phyloP scores from a whole-genome alignment of 768 basidiomycete genomes.

The Lactifluus piperatus region DNA sequence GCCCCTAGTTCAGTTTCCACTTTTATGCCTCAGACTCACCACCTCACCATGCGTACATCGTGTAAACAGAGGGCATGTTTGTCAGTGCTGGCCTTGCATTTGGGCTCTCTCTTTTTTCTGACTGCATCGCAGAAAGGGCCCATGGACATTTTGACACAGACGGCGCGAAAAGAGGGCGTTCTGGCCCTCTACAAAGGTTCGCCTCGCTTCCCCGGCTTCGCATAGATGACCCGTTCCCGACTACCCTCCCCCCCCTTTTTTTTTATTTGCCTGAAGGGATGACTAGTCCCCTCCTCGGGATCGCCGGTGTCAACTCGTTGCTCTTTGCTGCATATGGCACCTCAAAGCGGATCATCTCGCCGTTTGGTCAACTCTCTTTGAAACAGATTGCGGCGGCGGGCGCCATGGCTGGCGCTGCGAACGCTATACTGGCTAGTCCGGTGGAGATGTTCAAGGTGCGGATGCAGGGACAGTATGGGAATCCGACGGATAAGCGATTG shows the following conservation, averaged over 20 bases:
- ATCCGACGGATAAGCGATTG: slow-evolving; percentile 67
- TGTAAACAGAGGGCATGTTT: slow-evolving; percentile 71
- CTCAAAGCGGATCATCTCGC: slow-evolving; percentile 76
- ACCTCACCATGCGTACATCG: neutral
- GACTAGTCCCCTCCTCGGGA: slow-evolving; percentile 84
- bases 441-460: slow-evolving; percentile 98
- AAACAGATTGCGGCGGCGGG: slow-evolving; percentile 79
- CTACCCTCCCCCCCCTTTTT: neutral
- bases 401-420: slow-evolving; percentile 85
- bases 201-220: slow-evolving; percentile 1
- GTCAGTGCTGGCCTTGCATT: slow-evolving; percentile 38
- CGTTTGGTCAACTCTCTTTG: slow-evolving; percentile 77
- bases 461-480: slow-evolving; percentile 95
- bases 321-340: slow-evolving; percentile 87
- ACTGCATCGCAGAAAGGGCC: slow-evolving; percentile 65
- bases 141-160: slow-evolving; percentile 81
- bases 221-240: neutral
- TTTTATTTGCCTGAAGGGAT: slow-evolving; percentile 45
- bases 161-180: slow-evolving; percentile 79
- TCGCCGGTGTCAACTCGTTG: slow-evolving; percentile 93
- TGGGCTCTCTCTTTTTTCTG: neutral
- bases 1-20: slow-evolving; percentile 55
- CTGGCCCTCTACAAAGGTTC: slow-evolving; percentile 92
- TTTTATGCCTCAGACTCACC: slow-evolving; percentile 3
- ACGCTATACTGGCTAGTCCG: slow-evolving; percentile 86